These are phyloP conservation scores for Globisporangium carolinianum DNA, from an alignment of 352 stramenopile species.

Conservation along the genomic window DNA sequence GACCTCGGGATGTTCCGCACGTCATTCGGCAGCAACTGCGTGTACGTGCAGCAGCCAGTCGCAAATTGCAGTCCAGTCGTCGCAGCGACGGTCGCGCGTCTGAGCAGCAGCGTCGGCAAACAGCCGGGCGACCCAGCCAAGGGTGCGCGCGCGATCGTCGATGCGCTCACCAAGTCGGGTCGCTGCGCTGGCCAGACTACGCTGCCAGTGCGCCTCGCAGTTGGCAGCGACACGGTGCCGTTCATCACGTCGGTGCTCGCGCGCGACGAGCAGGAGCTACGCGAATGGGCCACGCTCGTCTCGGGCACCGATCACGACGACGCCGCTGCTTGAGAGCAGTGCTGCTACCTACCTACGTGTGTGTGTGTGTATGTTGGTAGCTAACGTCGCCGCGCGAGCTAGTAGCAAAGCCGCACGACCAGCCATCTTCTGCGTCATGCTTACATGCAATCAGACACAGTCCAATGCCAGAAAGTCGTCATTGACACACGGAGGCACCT, in stretches of 20 bases:
- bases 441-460: too few species aligned
- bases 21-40: conserved; percentile 21
- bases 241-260: conserved; percentile 2
- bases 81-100: conserved; percentile 14
- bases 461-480: too few species aligned
- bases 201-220: conserved; percentile 7
- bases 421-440: too few species aligned
- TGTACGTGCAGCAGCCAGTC: conserved; percentile 14
- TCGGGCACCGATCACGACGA: conserved; percentile 5
- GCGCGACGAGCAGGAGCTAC: conserved; percentile 3
- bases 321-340: background rate
- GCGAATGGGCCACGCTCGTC: conserved; percentile 1
- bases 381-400: too few species aligned
- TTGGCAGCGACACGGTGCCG: background rate
- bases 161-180: conserved; percentile 15
- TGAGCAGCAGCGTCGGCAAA: background rate
- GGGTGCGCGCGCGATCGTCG: conserved; percentile 8
- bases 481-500: too few species aligned
- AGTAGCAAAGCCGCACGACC: too few species aligned
- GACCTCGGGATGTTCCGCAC: conserved; percentile 36
- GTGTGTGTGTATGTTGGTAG: too few species aligned
- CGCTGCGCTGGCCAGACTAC: conserved; percentile 4
- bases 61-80: conserved; percentile 17
- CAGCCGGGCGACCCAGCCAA: conserved; percentile 9
- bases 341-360: too few species aligned